phyloP scores from a whole-genome alignment of 257 asterid species.

The Mentha longifolia region DNA sequence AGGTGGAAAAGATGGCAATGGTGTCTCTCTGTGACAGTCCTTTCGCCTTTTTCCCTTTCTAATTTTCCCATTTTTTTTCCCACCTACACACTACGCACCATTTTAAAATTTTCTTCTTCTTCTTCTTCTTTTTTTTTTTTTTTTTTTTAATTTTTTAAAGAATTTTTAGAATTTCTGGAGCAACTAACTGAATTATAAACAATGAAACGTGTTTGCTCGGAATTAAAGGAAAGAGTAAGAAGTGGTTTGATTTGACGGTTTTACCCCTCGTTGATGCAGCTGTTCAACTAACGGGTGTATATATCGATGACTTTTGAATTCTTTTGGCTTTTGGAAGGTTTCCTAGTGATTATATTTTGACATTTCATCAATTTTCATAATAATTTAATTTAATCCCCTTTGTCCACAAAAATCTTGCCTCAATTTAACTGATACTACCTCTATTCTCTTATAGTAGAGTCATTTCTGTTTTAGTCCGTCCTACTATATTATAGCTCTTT shows the following conservation, averaged over 20 bases:
- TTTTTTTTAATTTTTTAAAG: no score
- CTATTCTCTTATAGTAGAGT: no score
- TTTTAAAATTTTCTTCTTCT: neutral
- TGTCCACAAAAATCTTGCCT: no score
- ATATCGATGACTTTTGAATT: slow-evolving; percentile 29
- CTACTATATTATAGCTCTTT: no score
- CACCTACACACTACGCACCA: slow-evolving; percentile 24
- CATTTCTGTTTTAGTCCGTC: no score
- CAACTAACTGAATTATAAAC: slow-evolving; percentile 11
- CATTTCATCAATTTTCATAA: neutral
- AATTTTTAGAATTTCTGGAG: no score
- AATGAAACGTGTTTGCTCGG: slow-evolving; percentile 1
- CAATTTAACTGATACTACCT: no score
- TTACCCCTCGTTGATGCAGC: slow-evolving; percentile 44
- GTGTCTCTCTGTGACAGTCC: slow-evolving; percentile 36
- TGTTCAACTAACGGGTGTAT: slow-evolving; percentile 46
- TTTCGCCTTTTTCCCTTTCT: slow-evolving; percentile 14
- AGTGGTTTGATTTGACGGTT: slow-evolving; percentile 34
- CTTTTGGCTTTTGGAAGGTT: slow-evolving; percentile 1
- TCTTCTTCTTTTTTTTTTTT: no score
- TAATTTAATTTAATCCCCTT: no score
- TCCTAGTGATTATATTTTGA: neutral
- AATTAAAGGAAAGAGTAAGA: neutral
- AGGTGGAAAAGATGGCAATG: slow-evolving; percentile 35
- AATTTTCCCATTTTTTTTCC: slow-evolving; percentile 22